Evolutionary conservation across 257 asterid genomes (phyloP).

Genomic region (Rubia yunnanensis): DNA sequence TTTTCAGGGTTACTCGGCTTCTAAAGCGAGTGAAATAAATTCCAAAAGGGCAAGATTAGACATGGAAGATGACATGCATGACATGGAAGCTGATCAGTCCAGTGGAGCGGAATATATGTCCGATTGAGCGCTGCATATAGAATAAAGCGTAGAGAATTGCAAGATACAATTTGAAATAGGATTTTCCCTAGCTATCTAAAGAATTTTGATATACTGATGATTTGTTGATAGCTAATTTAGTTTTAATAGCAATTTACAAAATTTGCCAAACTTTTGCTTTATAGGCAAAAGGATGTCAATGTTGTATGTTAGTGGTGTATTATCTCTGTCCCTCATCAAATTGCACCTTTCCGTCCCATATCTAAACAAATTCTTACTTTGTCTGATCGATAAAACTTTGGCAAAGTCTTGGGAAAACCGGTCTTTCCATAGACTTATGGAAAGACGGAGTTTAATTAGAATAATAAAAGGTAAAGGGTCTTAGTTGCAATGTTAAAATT

Average conservation of each 20-base stretch:
- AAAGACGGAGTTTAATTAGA: too few species aligned
- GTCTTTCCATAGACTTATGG: too few species aligned
- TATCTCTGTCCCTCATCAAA: too few species aligned
- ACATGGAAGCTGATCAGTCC: conserved; percentile 48
- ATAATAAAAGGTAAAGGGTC: too few species aligned
- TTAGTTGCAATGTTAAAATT: too few species aligned
- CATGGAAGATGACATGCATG: conserved; percentile 36
- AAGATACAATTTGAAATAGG: conserved; percentile 8
- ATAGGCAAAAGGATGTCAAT: neutral
- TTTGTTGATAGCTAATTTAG: neutral
- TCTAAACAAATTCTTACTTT: too few species aligned
- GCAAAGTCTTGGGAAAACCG: too few species aligned
- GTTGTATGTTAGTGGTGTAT: neutral
- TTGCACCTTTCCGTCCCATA: too few species aligned
- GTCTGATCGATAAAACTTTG: too few species aligned
- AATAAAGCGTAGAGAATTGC: neutral
- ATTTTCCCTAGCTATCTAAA: neutral
- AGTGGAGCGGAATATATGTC: conserved; percentile 75
- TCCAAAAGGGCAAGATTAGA: conserved; percentile 38
- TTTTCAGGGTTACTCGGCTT: conserved; percentile 44
- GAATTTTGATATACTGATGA: conserved; percentile 15
- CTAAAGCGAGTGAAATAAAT: conserved; percentile 28
- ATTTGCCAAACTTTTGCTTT: neutral
- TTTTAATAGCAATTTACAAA: neutral
- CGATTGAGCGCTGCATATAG: conserved; percentile 31